Percentiles rank a stretch among this genome's conserved stretches.
phyloP scores from a whole-genome alignment of 2,329 filamentous ascomycete species.

The Lachnum nothofagi region DNA sequence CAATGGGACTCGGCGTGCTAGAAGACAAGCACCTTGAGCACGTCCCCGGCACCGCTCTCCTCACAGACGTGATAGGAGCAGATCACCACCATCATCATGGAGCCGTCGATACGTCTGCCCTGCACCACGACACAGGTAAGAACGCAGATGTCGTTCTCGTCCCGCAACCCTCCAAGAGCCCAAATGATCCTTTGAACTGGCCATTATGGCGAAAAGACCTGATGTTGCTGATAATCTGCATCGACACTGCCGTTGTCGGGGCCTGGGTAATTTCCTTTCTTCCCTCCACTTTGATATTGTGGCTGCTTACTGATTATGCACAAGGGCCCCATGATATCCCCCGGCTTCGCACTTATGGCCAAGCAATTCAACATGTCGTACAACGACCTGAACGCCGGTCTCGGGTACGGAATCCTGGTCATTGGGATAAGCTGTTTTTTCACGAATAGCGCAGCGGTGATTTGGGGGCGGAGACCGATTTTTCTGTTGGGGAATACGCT shows the following conservation, averaged over 20 bases:
- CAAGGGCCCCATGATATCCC: conserved; percentile 34
- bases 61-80: conserved; percentile 34
- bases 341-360: conserved; percentile 33
- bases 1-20: conserved; percentile 25
- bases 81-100: conserved; percentile 32
- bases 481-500: conserved; percentile 17
- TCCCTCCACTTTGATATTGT: background rate
- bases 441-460: conserved; percentile 13
- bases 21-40: conserved; percentile 22
- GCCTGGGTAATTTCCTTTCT: conserved; percentile 23
- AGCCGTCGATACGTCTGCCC: conserved; percentile 31
- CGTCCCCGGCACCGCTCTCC: conserved; percentile 21
- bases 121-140: conserved; percentile 19
- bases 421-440: conserved; percentile 29
- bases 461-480: conserved; percentile 18
- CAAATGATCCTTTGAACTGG: conserved; percentile 50
- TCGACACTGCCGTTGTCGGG: conserved; percentile 35
- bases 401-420: conserved; percentile 32
- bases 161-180: conserved; percentile 46
- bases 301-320: background rate
- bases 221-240: conserved; percentile 36
- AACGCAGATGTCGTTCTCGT: conserved; percentile 42
- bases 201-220: conserved; percentile 38
- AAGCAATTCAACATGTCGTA: conserved; percentile 32
- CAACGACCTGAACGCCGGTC: conserved; percentile 33